Percentiles rank a stretch among this genome's conserved stretches.
Conservation (phyloP, 129 eudicot genomes). For the Pittosporum tobira region DNA sequence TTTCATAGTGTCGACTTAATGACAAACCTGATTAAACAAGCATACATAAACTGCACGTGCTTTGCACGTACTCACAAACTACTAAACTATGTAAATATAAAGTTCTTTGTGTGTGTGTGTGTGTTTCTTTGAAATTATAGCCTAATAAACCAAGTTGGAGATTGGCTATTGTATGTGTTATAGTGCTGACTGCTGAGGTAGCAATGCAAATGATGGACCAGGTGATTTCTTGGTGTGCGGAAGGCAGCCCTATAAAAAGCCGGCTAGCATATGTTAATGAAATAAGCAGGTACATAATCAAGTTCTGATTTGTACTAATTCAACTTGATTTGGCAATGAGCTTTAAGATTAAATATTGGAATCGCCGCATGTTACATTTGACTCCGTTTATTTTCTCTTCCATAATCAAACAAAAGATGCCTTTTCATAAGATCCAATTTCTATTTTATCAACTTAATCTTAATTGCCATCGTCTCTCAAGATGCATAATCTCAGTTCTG, state of each 20-base stretch:
- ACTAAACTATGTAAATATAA: too few relatives aligned
- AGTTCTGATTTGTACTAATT: neutral
- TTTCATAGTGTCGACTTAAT: too few relatives aligned
- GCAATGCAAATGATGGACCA: too few relatives aligned
- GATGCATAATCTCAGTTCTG: conserved; percentile 35
- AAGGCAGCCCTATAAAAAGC: neutral
- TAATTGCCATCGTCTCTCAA: conserved; percentile 10
- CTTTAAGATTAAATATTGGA: neutral
- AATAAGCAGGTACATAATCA: neutral
- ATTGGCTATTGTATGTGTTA: too few relatives aligned
- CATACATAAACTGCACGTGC: too few relatives aligned
- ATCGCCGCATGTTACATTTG: neutral
- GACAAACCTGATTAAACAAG: too few relatives aligned
- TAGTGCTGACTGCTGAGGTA: too few relatives aligned
- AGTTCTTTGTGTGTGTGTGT: too few relatives aligned
- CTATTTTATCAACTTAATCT: conserved; percentile 16
- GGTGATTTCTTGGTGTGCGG: neutral
- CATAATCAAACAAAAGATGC: conserved; percentile 3
- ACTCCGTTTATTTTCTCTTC: neutral
- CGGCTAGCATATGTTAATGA: neutral
- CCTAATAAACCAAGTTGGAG: too few relatives aligned
- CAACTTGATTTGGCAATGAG: too few relatives aligned
- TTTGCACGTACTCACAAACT: too few relatives aligned
- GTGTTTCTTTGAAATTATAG: too few relatives aligned
- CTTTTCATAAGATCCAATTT: conserved; percentile 12